Conservation (phyloP, 768 basidiomycete genomes). For the Termitomyces eurrhizus region DNA sequence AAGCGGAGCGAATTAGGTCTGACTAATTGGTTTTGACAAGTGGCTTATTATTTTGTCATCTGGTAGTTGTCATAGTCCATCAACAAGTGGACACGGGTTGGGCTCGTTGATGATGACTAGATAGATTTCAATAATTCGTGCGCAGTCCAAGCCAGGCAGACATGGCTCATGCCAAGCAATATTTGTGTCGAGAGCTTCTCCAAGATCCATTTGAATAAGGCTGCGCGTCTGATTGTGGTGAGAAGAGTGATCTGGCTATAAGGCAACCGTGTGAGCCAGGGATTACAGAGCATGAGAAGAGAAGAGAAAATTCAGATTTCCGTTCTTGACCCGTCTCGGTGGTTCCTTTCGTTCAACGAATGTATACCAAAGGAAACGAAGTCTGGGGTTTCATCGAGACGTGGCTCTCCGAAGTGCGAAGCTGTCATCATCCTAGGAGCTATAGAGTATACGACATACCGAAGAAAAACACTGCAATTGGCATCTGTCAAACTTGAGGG, state of each 20-base stretch:
- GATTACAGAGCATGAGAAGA: neutral
- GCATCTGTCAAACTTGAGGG: neutral
- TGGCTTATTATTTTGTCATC: neutral
- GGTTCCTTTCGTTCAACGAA: constrained; percentile 37
- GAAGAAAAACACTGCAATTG: neutral
- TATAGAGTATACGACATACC: constrained; percentile 1
- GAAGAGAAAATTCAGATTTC: constrained; percentile 48
- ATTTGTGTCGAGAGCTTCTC: neutral
- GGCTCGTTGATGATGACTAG: neutral
- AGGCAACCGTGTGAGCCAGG: neutral
- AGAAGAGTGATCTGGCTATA: neutral
- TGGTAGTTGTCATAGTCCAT: neutral
- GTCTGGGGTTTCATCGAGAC: constrained; percentile 38
- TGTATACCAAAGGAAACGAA: constrained; percentile 38
- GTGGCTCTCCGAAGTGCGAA: constrained; percentile 30
- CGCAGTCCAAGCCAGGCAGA: neutral
- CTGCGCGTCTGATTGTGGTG: neutral
- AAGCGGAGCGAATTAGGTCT: neutral
- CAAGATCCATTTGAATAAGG: neutral
- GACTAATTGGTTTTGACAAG: neutral
- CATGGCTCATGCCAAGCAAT: neutral
- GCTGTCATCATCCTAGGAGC: constrained; percentile 37
- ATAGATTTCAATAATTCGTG: neutral
- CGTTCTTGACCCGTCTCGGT: constrained; percentile 48
- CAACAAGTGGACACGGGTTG: neutral